phyloP scores from a whole-genome alignment of 768 basidiomycete species.

The Auricularia sp. region DNA sequence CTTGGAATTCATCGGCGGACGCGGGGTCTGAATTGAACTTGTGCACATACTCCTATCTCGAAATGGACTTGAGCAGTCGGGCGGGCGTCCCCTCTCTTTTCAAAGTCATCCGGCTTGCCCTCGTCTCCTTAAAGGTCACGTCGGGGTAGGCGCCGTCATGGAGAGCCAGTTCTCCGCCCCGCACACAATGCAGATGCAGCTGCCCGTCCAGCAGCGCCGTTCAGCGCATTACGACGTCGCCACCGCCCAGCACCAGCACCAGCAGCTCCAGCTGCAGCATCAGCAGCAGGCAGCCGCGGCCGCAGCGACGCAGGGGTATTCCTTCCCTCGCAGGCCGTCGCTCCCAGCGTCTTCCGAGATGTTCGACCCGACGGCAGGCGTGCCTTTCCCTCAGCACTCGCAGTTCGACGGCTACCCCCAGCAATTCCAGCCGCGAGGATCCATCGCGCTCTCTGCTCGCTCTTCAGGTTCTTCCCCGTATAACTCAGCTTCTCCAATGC shows the following conservation, averaged over 20 bases:
- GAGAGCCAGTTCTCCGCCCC: not conserved
- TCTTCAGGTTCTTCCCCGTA: not conserved
- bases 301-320: not conserved
- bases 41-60: not conserved
- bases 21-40: not conserved
- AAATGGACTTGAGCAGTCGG: not conserved
- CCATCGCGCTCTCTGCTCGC: not conserved
- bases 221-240: not conserved
- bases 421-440: not conserved
- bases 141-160: not conserved
- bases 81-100: not conserved
- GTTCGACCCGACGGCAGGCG: not conserved
- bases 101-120: not conserved
- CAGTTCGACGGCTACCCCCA: not conserved
- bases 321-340: not conserved
- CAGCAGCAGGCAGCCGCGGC: not conserved
- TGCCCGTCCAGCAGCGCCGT: not conserved
- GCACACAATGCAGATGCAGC: not conserved
- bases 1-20: constrained; percentile 33
- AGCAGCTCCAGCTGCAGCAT: not conserved
- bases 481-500: not conserved
- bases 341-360: not conserved
- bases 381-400: not conserved
- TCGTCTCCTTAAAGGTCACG: not conserved
- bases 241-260: not conserved